Evolutionary conservation across 345 rosid genomes (phyloP).

Genomic region (Excoecaria agallocha): DNA sequence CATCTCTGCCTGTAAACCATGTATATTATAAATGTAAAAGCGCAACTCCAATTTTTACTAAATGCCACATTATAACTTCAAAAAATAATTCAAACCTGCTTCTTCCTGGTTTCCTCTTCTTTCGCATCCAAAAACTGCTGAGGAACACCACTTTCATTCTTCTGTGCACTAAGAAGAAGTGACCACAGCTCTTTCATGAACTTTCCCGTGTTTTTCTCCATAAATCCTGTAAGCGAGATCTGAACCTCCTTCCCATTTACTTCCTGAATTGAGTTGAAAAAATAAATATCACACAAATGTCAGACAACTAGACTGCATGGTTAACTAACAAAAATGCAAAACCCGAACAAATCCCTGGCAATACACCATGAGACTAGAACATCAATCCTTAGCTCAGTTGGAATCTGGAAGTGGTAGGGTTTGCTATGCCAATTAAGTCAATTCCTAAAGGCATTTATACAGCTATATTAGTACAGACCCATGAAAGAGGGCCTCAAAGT

Average conservation of each 20-base stretch:
- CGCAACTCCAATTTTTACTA: background rate
- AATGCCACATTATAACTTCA: slow-evolving; percentile 7
- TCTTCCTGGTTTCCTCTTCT: slow-evolving; percentile 73
- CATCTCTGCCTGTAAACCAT: slow-evolving; percentile 56
- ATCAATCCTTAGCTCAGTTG: slow-evolving; percentile 19
- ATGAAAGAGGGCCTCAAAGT: background rate
- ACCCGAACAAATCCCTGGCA: background rate
- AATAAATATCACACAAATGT: background rate
- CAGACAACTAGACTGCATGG: background rate
- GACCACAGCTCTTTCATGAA: slow-evolving; percentile 99
- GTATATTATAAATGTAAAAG: slow-evolving; percentile 12
- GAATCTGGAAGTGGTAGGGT: background rate
- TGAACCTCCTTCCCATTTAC: slow-evolving; percentile 93
- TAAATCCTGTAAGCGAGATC: slow-evolving; percentile 84
- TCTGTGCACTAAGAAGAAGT: slow-evolving; percentile 89
- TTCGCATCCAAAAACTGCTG: slow-evolving; percentile 86
- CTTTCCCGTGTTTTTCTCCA: slow-evolving; percentile 95
- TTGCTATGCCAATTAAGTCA: slow-evolving; percentile 18
- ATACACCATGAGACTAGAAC: slow-evolving; percentile 2
- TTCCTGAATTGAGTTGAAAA: slow-evolving; percentile 41
- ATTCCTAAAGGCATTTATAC: slow-evolving; percentile 11
- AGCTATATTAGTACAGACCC: slow-evolving; percentile 1
- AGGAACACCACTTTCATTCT: slow-evolving; percentile 84
- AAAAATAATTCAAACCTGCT: slow-evolving; percentile 46
- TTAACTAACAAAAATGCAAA: background rate